Evolutionary conservation across 2,329 filamentous ascomycete genomes (phyloP).

Genomic region (Penicillium sp.): DNA sequence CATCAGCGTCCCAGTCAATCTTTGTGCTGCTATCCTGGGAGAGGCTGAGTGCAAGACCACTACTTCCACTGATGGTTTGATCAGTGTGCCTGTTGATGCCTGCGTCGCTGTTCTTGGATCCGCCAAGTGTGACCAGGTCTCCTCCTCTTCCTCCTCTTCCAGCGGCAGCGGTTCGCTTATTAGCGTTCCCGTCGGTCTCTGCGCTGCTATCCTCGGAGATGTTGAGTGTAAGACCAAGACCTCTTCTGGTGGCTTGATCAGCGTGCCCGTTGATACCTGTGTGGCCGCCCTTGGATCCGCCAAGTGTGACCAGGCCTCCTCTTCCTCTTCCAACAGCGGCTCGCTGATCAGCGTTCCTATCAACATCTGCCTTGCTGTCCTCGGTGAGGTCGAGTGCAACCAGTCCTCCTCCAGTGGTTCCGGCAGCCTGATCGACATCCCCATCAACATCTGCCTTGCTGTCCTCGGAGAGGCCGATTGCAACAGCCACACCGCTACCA

Average conservation of each 20-base stretch:
- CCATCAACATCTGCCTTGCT: slow-evolving; percentile 28
- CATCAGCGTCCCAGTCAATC: slow-evolving; percentile 25
- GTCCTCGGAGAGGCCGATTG: slow-evolving; percentile 29
- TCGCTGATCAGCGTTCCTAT: slow-evolving; percentile 29
- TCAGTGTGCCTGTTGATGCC: slow-evolving; percentile 25
- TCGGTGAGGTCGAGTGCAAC: slow-evolving; percentile 28
- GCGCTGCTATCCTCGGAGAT: slow-evolving; percentile 25
- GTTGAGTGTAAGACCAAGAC: slow-evolving; percentile 23
- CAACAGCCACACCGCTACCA: slow-evolving; percentile 9
- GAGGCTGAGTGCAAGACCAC: slow-evolving; percentile 24
- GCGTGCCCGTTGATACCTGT: slow-evolving; percentile 26
- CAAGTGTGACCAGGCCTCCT: slow-evolving; percentile 26
- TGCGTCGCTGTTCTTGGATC: slow-evolving; percentile 25
- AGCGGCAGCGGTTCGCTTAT: slow-evolving; percentile 20
- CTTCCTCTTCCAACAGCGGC: slow-evolving; percentile 6
- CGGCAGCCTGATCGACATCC: slow-evolving; percentile 28
- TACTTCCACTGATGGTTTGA: slow-evolving; percentile 14
- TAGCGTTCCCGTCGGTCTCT: slow-evolving; percentile 27
- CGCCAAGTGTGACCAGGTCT: slow-evolving; percentile 24
- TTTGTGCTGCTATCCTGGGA: slow-evolving; percentile 27
- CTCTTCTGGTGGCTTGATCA: slow-evolving; percentile 22
- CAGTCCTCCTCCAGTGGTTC: slow-evolving; percentile 13
- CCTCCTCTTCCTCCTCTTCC: slow-evolving; percentile 3
- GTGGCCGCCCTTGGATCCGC: slow-evolving; percentile 24
- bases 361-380: slow-evolving; percentile 30